Conservation (phyloP, 78 protist genomes). For the Dictyostelium firmibasis region DNA sequence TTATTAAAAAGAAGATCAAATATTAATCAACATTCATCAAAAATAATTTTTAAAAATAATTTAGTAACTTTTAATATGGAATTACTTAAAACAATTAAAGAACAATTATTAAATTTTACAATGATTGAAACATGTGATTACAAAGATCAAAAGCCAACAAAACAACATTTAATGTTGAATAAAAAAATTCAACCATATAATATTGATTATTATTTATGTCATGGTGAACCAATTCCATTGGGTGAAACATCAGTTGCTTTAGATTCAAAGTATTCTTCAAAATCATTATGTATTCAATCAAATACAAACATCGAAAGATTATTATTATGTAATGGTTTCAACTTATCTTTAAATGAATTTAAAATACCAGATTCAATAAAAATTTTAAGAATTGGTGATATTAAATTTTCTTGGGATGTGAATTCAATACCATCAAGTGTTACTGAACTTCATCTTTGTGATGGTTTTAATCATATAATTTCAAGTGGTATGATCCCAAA, state of each 20-base stretch:
- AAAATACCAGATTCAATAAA: slow-evolving; percentile 1
- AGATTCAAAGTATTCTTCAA: background rate
- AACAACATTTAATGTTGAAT: slow-evolving; percentile 13
- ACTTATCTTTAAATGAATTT: background rate
- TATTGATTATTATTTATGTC: background rate
- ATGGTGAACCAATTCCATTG: slow-evolving; percentile 21
- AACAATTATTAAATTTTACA: background rate
- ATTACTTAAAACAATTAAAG: background rate
- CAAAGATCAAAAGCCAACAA: background rate
- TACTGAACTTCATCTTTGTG: background rate
- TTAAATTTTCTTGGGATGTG: background rate
- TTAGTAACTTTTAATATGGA: background rate
- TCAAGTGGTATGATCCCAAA: background rate
- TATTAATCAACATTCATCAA: background rate
- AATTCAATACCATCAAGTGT: slow-evolving; percentile 6
- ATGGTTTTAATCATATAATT: background rate
- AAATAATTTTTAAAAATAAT: background rate
- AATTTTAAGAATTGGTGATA: slow-evolving; percentile 8
- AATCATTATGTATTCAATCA: background rate
- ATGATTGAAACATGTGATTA: background rate
- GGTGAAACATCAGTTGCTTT: background rate
- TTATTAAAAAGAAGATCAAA: background rate
- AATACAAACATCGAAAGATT: background rate
- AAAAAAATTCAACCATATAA: slow-evolving; percentile 7
- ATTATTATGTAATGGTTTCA: background rate